Evolutionary conservation across 768 basidiomycete genomes (phyloP).

Genomic region (Boletus barrowsii): DNA sequence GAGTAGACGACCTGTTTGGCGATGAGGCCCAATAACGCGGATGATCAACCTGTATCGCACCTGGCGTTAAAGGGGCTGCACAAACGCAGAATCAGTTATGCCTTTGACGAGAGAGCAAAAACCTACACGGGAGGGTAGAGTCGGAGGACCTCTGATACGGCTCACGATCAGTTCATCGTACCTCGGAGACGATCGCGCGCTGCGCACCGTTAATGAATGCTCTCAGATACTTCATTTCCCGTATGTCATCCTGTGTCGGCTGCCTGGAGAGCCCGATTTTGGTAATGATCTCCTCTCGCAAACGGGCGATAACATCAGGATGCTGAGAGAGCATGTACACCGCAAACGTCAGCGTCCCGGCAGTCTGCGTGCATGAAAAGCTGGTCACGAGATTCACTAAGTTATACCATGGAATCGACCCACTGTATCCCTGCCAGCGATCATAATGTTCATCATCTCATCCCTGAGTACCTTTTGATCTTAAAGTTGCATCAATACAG

Average conservation of each 20-base stretch:
- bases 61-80: slow-evolving; percentile 24
- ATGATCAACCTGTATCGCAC: slow-evolving; percentile 1
- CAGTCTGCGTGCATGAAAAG: slow-evolving; percentile 18
- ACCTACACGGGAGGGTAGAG: slow-evolving; percentile 32
- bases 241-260: slow-evolving; percentile 55
- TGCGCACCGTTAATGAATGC: slow-evolving; percentile 61
- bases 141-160: slow-evolving; percentile 28
- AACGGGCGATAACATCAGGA: slow-evolving; percentile 42
- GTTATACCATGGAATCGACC: not conserved
- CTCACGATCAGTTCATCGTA: not conserved
- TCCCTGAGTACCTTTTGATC: slow-evolving; percentile 25
- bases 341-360: slow-evolving; percentile 34
- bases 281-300: slow-evolving; percentile 55
- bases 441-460: slow-evolving; percentile 29
- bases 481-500: slow-evolving; percentile 8
- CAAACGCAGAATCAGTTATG: slow-evolving; percentile 1
- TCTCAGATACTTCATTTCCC: slow-evolving; percentile 59
- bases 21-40: not conserved
- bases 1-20: slow-evolving; percentile 11
- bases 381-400: slow-evolving; percentile 23
- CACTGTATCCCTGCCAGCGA: slow-evolving; percentile 45
- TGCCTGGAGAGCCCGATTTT: slow-evolving; percentile 47
- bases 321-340: slow-evolving; percentile 51
- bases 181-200: not conserved
- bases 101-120: not conserved